Base-by-base conservation (phyloP, 192 early-diverging fungal species). In the Gamsiella multidivaricata region DNA sequence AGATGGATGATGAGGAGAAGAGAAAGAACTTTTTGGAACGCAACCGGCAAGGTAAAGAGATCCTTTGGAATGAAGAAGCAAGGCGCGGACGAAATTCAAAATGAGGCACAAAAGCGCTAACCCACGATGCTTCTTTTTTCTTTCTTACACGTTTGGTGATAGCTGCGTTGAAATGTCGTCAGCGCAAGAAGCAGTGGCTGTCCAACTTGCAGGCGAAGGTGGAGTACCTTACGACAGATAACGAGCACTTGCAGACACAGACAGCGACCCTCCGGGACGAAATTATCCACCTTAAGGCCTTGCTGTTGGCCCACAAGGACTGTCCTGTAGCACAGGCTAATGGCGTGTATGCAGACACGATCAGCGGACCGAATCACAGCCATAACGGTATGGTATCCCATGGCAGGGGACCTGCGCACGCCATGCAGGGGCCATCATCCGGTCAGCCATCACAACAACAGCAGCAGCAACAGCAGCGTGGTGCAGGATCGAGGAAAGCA, bases 151-250 rank as follows among this genome's bases (percentile, higher is more conserved):
- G 23, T 37, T 22, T 69, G n/a, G 52, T 26, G 14, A 28, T 74
- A 83, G 95, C 95, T 39, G 95, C 95, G 0, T 82, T 94, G 17
- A 96, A 97, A 84, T 97, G 95, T 69, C 88, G 95, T 25, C 94
- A 94, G 65, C 91, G 94, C 56, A 97, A 97, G 80, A 97, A 97
- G 82, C 87, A 93, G 73, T 95, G 94, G 94, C 84, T 97, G 26
- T 82, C 88, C 57, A 88, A 91, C 64, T 87, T 97, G 56, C 92
- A 97, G 67, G 80, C 69, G 26, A 87, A 87, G 56, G 85, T 88
- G 20, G 86, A 88, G 53, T 87, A 83, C 53, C 75, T 93, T 23
- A 76, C 89, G 2, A 83, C 69, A 15, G 91, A 93, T 34, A 92
- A 92, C 69, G 90, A 92, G 65, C 79, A 76, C 12, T 55, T 93